Percentiles rank a stretch among this genome's conserved stretches.
Evolutionary conservation across 2,329 filamentous ascomycete genomes (phyloP).

Genomic region (Gyromitra esculenta): DNA sequence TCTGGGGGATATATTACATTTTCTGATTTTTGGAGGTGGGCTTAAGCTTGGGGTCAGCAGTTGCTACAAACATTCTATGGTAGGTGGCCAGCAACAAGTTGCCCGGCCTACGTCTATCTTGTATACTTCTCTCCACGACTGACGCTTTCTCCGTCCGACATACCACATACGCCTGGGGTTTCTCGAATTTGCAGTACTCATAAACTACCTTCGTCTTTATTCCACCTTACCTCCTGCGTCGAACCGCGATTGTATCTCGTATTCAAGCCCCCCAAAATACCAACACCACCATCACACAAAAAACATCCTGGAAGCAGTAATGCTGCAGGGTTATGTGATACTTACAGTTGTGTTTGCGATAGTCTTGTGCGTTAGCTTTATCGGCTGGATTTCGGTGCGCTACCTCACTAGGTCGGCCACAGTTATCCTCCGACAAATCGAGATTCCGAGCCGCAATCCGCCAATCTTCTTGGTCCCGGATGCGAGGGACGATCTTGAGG

Average conservation of each 20-base stretch:
- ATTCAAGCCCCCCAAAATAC: background rate
- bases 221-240: background rate
- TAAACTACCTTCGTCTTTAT: background rate
- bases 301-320: background rate
- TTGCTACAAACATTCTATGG: too few relatives aligned
- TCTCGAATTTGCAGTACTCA: background rate
- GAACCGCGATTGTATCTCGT: background rate
- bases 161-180: background rate
- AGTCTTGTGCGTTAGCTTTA: background rate
- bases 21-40: too few relatives aligned
- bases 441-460: background rate
- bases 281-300: background rate
- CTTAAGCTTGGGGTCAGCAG: too few relatives aligned
- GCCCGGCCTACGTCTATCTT: background rate
- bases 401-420: background rate
- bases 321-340: background rate
- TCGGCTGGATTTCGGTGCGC: background rate
- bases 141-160: background rate
- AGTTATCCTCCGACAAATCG: background rate
- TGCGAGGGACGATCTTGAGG: background rate
- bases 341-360: background rate
- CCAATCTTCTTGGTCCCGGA: background rate
- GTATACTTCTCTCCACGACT: background rate
- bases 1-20: too few relatives aligned
- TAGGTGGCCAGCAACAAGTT: too few relatives aligned